Evolutionary conservation across 164 flowering plant species (phyloP).

Genomic region (Liriodendron chinense): DNA sequence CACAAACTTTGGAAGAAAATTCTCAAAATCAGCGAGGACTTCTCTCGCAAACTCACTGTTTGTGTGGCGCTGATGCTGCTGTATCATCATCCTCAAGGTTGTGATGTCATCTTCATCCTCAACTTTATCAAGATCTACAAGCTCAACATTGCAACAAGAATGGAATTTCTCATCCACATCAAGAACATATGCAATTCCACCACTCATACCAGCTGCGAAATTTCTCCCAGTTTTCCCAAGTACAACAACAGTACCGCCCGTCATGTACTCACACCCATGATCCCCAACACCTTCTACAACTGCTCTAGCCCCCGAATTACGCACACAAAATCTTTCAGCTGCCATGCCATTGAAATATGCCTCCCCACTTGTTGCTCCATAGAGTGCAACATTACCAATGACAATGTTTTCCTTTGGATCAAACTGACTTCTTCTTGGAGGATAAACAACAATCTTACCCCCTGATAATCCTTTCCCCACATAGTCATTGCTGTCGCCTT

Average conservation of each 20-base stretch:
- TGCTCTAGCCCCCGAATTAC: conserved; percentile 94
- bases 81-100: conserved; percentile 88
- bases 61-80: conserved; percentile 96
- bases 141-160: conserved; percentile 84
- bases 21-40: conserved; percentile 72
- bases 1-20: conserved; percentile 77
- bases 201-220: conserved; percentile 99
- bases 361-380: conserved; percentile 92
- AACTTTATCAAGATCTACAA: conserved; percentile 96
- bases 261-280: conserved; percentile 99
- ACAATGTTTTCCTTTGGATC: conserved; percentile 98
- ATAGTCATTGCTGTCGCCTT: conserved; percentile 99
- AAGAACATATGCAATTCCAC: conserved; percentile 95
- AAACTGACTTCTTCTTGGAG: conserved; percentile 76
- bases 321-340: conserved; percentile 98
- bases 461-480: conserved; percentile 99
- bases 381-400: conserved; percentile 97
- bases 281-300: conserved; percentile 99
- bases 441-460: conserved; percentile 94
- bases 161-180: conserved; percentile 70
- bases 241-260: conserved; percentile 93
- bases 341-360: conserved; percentile 99
- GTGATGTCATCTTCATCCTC: conserved; percentile 86
- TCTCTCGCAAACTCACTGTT: conserved; percentile 76
- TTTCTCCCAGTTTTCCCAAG: conserved; percentile 97